These are phyloP conservation scores for Backusella psychrophila DNA, from an alignment of 192 early-diverging fungal genomes.

Conservation along the genomic window DNA sequence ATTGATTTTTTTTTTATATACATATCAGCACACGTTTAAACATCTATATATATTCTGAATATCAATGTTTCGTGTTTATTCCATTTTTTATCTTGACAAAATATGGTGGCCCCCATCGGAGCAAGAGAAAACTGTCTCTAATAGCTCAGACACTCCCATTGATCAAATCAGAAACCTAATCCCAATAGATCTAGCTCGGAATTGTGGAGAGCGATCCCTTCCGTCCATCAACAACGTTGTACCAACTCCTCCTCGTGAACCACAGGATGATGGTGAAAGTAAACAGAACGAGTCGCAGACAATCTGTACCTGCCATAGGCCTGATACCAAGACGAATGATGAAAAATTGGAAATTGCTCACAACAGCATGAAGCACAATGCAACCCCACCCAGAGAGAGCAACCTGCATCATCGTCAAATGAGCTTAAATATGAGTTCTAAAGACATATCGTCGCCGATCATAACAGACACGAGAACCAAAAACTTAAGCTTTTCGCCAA, in stretches of 20 bases:
- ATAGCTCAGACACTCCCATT: background rate
- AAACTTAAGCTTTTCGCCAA: background rate
- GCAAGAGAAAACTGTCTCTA: background rate
- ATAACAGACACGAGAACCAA: background rate
- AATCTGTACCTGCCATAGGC: background rate
- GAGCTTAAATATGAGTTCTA: slow-evolving; percentile 2
- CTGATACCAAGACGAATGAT: background rate
- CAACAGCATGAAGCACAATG: background rate
- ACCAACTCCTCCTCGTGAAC: background rate
- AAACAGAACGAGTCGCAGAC: background rate
- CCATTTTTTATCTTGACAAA: slow-evolving; percentile 11
- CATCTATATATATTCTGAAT: background rate
- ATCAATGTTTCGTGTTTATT: slow-evolving; percentile 12
- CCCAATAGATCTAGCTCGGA: background rate
- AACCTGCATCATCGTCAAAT: background rate
- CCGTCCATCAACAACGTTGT: background rate
- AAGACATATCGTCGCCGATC: background rate
- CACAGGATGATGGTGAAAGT: background rate
- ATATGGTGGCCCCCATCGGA: background rate
- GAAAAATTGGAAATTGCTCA: background rate
- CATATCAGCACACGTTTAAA: background rate
- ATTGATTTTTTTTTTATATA: background rate
- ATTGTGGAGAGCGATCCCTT: background rate
- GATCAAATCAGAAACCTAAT: slow-evolving; percentile 1
- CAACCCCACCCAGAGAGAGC: background rate